Percentiles rank a stretch among this genome's conserved stretches.
Conservation (phyloP, 352 stramenopile species). For the Globisporangium parvum region DNA sequence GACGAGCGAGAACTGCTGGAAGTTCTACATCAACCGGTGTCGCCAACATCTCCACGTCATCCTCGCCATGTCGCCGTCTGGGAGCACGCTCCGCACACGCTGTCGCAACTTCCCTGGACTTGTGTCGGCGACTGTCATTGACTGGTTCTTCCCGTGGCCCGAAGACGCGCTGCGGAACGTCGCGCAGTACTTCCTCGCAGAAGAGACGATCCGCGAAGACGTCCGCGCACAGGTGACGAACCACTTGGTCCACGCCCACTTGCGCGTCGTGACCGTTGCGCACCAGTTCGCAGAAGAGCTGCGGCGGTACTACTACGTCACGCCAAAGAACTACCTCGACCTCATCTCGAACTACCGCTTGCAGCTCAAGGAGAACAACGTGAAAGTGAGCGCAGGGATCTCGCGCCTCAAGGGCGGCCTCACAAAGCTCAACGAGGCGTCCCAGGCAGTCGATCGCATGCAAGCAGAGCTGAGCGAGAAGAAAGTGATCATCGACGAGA, state of each 20-base stretch:
- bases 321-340: conserved; percentile 95
- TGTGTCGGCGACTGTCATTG: conserved; percentile 91
- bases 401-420: conserved; percentile 89
- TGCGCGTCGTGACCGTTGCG: conserved; percentile 87
- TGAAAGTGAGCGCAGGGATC: conserved; percentile 87
- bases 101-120: conserved; percentile 94
- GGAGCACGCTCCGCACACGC: conserved; percentile 89
- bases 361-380: conserved; percentile 88
- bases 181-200: conserved; percentile 89
- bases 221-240: conserved; percentile 78
- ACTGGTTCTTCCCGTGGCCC: conserved; percentile 96
- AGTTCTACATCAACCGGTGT: conserved; percentile 92
- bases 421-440: conserved; percentile 92
- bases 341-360: conserved; percentile 92
- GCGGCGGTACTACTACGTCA: conserved; percentile 95
- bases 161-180: conserved; percentile 91
- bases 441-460: conserved; percentile 92
- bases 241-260: conserved; percentile 90
- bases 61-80: conserved; percentile 92
- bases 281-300: conserved; percentile 89
- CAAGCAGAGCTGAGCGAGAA: conserved; percentile 91
- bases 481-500: conserved; percentile 94
- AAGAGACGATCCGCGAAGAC: conserved; percentile 88
- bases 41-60: conserved; percentile 93
- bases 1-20: conserved; percentile 92